A percentile compares a stretch with the other conserved stretches of the same genome.
These are phyloP conservation scores for Heliocybe sulcata DNA, from an alignment of 1,284 basidiomycete genomes.

Conservation along the genomic window DNA sequence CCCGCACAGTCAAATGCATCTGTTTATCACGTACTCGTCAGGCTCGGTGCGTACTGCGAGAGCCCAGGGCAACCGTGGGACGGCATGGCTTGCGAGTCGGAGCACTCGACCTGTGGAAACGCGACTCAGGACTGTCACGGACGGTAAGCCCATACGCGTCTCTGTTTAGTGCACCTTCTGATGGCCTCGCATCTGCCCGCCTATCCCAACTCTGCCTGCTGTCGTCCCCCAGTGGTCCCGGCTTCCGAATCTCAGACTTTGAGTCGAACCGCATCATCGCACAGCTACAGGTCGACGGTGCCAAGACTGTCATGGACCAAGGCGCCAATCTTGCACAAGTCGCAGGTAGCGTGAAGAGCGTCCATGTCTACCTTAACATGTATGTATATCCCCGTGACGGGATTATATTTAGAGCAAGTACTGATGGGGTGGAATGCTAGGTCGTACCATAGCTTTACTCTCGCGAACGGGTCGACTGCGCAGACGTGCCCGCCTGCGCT, in stretches of 20 bases:
- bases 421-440: constrained; percentile 23
- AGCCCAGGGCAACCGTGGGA: constrained; percentile 63
- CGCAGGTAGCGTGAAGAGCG: constrained; percentile 52
- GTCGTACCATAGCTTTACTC: constrained; percentile 56
- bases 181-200: too few species aligned
- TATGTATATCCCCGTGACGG: constrained; percentile 22
- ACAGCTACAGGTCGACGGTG: constrained; percentile 57
- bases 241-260: constrained; percentile 65
- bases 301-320: constrained; percentile 50
- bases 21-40: constrained; percentile 14
- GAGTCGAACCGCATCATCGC: constrained; percentile 68
- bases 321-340: constrained; percentile 30
- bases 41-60: constrained; percentile 70
- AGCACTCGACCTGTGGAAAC: constrained; percentile 72
- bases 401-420: constrained; percentile 1
- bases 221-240: constrained; percentile 46
- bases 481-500: constrained; percentile 75
- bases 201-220: constrained; percentile 4
- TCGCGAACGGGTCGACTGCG: constrained; percentile 62
- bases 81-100: constrained; percentile 56
- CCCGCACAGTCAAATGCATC: background rate
- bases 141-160: constrained; percentile 43
- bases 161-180: background rate
- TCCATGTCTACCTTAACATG: constrained; percentile 67
- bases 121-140: constrained; percentile 62